Percentiles rank a stretch among this genome's conserved stretches.
These are phyloP conservation scores for Diaporthe destruens DNA, from an alignment of 2,329 filamentous ascomycete species.

Conservation along the genomic window DNA sequence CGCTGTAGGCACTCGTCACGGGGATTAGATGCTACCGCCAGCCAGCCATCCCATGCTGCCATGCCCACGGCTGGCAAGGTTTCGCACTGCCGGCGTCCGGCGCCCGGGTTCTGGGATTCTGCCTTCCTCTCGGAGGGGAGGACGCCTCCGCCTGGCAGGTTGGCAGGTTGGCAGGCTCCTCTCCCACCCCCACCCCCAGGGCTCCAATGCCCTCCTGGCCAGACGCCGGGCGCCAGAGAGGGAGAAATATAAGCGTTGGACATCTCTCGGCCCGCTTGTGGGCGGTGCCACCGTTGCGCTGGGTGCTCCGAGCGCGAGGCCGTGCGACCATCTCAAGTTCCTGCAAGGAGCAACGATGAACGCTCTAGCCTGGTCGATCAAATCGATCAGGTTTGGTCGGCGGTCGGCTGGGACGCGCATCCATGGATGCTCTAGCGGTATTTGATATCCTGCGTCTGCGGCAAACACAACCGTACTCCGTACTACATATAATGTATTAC, in stretches of 20 bases:
- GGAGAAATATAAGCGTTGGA: not conserved
- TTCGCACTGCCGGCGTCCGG: not conserved
- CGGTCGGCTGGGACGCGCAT: not conserved
- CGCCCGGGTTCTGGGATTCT: not conserved
- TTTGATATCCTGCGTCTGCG: not conserved
- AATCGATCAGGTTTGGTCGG: not conserved
- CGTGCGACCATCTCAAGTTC: slow-evolving; percentile 1
- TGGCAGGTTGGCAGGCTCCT: too few relatives aligned
- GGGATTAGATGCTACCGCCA: not conserved
- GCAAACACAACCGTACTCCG: not conserved
- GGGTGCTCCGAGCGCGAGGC: slow-evolving; percentile 1
- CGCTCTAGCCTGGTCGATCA: not conserved
- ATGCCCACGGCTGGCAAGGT: not conserved
- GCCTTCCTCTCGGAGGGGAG: too few relatives aligned
- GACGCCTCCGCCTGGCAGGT: too few relatives aligned
- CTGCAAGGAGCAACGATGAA: slow-evolving; percentile 16
- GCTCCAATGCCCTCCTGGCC: too few relatives aligned
- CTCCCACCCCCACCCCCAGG: too few relatives aligned
- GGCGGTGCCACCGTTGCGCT: not conserved
- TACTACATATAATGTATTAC: too few relatives aligned
- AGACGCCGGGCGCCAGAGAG: too few relatives aligned
- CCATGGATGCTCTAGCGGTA: not conserved
- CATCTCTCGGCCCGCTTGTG: not conserved
- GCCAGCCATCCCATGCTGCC: not conserved
- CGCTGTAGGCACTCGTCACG: slow-evolving; percentile 1